Percentiles rank a stretch among this genome's conserved stretches.
phyloP scores from a whole-genome alignment of 352 stramenopile genomes.

The Aphanomyces cochlioides region DNA sequence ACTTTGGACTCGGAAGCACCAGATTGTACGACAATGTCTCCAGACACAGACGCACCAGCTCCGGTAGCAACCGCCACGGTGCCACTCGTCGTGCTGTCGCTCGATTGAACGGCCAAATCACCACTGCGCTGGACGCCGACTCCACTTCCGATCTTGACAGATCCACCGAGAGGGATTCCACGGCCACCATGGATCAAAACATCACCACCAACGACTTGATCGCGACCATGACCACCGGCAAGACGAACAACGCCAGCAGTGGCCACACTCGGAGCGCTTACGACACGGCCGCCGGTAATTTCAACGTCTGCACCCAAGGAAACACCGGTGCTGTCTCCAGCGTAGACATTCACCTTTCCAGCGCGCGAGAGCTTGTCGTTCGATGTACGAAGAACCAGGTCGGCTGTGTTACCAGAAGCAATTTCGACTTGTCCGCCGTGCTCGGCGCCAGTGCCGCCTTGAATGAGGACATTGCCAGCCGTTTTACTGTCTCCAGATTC shows the following conservation, averaged over 20 bases:
- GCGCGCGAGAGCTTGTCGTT: neutral
- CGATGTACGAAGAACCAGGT: neutral
- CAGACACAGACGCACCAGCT: neutral
- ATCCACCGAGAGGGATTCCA: neutral
- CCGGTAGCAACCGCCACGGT: neutral
- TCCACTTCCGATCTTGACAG: neutral
- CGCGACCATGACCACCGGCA: neutral
- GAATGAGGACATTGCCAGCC: slow-evolving; percentile 10
- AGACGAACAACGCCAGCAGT: slow-evolving; percentile 1
- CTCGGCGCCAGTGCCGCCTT: neutral
- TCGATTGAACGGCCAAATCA: neutral
- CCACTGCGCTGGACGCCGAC: neutral
- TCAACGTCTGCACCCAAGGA: neutral
- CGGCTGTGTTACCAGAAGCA: neutral
- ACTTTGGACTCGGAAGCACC: neutral
- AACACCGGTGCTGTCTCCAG: neutral
- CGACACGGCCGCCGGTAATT: neutral
- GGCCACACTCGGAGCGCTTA: neutral
- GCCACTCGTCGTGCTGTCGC: neutral
- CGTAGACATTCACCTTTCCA: neutral
- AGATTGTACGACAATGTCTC: neutral
- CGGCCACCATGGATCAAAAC: neutral
- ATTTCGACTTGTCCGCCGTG: neutral
- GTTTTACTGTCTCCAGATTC: neutral
- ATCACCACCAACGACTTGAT: slow-evolving; percentile 1